phyloP scores from a whole-genome alignment of 495 filamentous ascomycete genomes.

The Chaetomium fimeti region DNA sequence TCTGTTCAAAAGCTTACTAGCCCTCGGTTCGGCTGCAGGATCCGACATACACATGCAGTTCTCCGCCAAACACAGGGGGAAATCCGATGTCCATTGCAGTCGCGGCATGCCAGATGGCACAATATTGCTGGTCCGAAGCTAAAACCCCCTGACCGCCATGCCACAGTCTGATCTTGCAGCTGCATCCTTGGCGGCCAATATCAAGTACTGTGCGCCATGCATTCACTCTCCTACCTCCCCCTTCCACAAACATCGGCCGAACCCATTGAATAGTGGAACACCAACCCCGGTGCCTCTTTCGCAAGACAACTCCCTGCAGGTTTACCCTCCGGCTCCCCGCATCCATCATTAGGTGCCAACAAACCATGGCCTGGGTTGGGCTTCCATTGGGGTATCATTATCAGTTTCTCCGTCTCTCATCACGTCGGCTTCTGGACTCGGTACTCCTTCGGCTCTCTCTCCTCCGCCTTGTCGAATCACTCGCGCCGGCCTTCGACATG shows the following conservation, averaged over 20 bases:
- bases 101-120: slow-evolving; percentile 51
- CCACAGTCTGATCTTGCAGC: slow-evolving; percentile 29
- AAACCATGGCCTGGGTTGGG: slow-evolving; percentile 16
- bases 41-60: slow-evolving; percentile 35
- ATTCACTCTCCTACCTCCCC: slow-evolving; percentile 20
- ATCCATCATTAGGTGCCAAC: slow-evolving; percentile 25
- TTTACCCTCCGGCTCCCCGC: slow-evolving; percentile 16
- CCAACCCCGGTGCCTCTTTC: slow-evolving; percentile 20
- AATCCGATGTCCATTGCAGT: slow-evolving; percentile 37
- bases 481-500: slow-evolving; percentile 45
- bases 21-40: slow-evolving; percentile 32
- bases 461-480: slow-evolving; percentile 33
- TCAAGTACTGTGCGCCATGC: slow-evolving; percentile 27
- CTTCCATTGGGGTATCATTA: slow-evolving; percentile 14
- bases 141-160: slow-evolving; percentile 24
- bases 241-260: slow-evolving; percentile 22
- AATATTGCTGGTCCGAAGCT: slow-evolving; percentile 44
- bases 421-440: slow-evolving; percentile 27
- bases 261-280: slow-evolving; percentile 18
- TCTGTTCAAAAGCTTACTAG: slow-evolving; percentile 30
- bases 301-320: slow-evolving; percentile 27
- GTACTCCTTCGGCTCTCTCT: slow-evolving; percentile 33
- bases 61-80: slow-evolving; percentile 32
- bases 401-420: slow-evolving; percentile 33
- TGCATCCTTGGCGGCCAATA: slow-evolving; percentile 29